Evolutionary conservation across 331 rosid species (phyloP).

Genomic region (Pyrus hybrid): DNA sequence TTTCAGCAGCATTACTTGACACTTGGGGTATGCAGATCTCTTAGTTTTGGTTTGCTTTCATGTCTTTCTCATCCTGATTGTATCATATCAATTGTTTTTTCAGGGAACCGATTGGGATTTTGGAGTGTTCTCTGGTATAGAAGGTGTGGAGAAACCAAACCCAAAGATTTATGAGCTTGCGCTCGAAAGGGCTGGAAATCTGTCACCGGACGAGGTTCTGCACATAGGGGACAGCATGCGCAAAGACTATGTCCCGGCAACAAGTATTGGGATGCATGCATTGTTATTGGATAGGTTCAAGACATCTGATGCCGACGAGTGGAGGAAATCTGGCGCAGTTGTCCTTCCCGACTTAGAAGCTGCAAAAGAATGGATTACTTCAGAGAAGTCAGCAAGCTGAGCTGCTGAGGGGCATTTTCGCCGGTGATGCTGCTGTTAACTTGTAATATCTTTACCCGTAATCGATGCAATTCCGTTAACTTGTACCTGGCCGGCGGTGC

Average conservation of each 20-base stretch:
- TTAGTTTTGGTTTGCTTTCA: neutral
- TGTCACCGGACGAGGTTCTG: constrained; percentile 54
- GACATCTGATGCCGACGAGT: constrained; percentile 74
- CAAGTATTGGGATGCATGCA: constrained; percentile 88
- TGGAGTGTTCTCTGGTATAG: constrained; percentile 90
- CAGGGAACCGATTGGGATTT: constrained; percentile 99
- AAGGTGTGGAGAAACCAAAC: constrained; percentile 87
- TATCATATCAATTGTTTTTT: constrained; percentile 8
- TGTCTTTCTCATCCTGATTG: neutral
- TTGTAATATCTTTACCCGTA: neutral
- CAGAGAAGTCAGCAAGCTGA: constrained; percentile 41
- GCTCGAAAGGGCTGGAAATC: constrained; percentile 69
- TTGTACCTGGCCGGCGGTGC: neutral
- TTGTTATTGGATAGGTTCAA: constrained; percentile 74
- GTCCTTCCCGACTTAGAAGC: constrained; percentile 67
- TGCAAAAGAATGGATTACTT: constrained; percentile 49
- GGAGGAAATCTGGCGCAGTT: constrained; percentile 74
- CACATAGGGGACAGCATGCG: constrained; percentile 93
- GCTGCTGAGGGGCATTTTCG: constrained; percentile 11
- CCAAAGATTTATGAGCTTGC: constrained; percentile 76
- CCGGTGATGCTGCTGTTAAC: neutral
- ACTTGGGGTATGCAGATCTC: neutral
- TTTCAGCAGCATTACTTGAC: neutral
- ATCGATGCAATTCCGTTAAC: neutral
- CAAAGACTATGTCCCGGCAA: constrained; percentile 78